Base-by-base conservation (phyloP, 2,329 filamentous ascomycete genomes). In the Cladosporium sp. region DNA sequence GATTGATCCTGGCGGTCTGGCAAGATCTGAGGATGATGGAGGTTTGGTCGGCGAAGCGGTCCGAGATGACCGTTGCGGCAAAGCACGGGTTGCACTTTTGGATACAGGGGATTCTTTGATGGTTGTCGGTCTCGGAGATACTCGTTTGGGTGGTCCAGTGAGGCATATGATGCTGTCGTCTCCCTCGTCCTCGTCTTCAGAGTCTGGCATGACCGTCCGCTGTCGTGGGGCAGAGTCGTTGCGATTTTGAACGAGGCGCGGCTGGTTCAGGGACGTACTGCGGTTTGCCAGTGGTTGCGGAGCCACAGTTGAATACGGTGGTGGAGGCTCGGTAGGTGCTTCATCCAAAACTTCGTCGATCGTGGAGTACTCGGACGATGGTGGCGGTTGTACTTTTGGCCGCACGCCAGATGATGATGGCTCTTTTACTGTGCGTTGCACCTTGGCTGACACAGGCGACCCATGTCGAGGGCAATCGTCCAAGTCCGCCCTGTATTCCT, bases 281-380 rank as follows among this genome's bases (percentile, higher is more conserved):
- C 11, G 18, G 7, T 24, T 36, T 47, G n/a, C 24, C 18, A 26
- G 26, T 65, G 30, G 61, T 30, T 21, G 65, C 15, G 72, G 75
- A n/a, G 76, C 74, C 30, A 80, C 74, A 0, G 80, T 82, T 2
- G 81, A 83, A 67, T 83, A 84, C 4, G 82, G 82, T 15, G 77
- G 78, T 38, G 77, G 77, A 32, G 77, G 76, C 18, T 72, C 75
- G 12, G 49, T 38, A 15, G 63, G 65, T 12, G 71, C 70, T 14
- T 70, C 69, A 14, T 71, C 70, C 32, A 71, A 77, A 67, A 75
- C 51, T n/a, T 76, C 75, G 55, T 82, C 80, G 44, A 82, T 80
- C 18, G 52, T 32, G 28, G 52, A 55, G 21, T 55, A 55, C 52
- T 55, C 52, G 7, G 28, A 55, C 18, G 52, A 55, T 24, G 77